A percentile compares a stretch with the other conserved stretches of the same genome.
These are phyloP conservation scores for Penicillium tannophilum DNA, from an alignment of 495 filamentous ascomycete genomes.

Conservation along the genomic window DNA sequence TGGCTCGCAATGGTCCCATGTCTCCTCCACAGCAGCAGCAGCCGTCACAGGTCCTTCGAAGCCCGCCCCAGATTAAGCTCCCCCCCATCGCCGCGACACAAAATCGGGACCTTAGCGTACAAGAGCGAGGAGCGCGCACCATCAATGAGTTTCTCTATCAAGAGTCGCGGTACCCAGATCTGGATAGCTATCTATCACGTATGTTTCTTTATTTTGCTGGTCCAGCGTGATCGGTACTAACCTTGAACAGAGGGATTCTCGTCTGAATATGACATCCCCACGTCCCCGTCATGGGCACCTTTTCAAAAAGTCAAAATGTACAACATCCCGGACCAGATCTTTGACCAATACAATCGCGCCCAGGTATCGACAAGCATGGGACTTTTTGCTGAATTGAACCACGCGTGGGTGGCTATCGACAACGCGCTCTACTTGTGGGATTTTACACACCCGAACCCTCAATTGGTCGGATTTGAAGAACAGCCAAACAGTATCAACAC, in stretches of 20 bases:
- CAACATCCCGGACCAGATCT: slow-evolving; percentile 83
- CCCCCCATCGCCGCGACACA: slow-evolving; percentile 39
- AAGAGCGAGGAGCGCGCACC: slow-evolving; percentile 79
- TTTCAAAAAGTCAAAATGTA: slow-evolving; percentile 83
- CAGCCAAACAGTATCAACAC: slow-evolving; percentile 81
- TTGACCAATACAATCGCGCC: slow-evolving; percentile 84
- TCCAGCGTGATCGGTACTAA: background rate
- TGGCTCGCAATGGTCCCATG: slow-evolving; percentile 9
- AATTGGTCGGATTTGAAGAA: slow-evolving; percentile 91
- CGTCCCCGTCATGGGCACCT: slow-evolving; percentile 73
- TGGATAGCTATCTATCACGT: slow-evolving; percentile 91
- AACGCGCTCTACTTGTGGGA: slow-evolving; percentile 97
- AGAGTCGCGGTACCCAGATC: slow-evolving; percentile 82
- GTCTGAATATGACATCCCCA: slow-evolving; percentile 82
- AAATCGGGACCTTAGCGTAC: slow-evolving; percentile 56
- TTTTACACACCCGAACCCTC: slow-evolving; percentile 83
- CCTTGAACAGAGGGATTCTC: slow-evolving; percentile 71
- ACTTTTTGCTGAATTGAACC: slow-evolving; percentile 86
- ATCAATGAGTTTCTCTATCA: slow-evolving; percentile 74
- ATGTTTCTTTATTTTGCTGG: slow-evolving; percentile 40
- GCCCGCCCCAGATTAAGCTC: slow-evolving; percentile 32
- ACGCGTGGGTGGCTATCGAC: slow-evolving; percentile 95
- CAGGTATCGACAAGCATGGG: slow-evolving; percentile 87
- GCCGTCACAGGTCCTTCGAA: slow-evolving; percentile 28
- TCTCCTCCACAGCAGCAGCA: slow-evolving; percentile 14